Evolutionary conservation across 2,329 filamentous ascomycete species (phyloP).

Genomic region (Botryotinia calthae): DNA sequence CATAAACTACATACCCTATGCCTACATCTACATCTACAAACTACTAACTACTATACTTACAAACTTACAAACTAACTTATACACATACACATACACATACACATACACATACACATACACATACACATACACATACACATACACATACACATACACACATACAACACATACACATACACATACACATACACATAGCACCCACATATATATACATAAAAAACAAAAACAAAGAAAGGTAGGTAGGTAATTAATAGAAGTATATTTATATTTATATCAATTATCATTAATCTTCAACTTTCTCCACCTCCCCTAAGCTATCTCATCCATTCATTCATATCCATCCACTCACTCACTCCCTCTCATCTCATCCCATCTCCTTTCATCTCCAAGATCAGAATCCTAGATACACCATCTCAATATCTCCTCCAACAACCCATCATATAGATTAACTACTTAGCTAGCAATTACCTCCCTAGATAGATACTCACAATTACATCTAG

Average conservation of each 20-base stretch:
- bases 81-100: fast-evolving
- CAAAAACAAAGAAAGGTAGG: no score
- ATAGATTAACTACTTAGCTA: neutral
- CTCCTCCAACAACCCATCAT: neutral
- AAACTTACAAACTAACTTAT: no score
- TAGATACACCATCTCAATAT: neutral
- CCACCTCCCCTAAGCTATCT: neutral
- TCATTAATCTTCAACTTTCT: no score
- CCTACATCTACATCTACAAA: no score
- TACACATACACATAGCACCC: neutral
- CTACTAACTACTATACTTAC: no score
- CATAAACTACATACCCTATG: no score
- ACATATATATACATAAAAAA: neutral
- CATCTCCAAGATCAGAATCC: neutral
- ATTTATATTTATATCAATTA: no score
- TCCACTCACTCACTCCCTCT: neutral
- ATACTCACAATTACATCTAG: neutral
- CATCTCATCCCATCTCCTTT: neutral
- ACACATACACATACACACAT: neutral
- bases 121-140: neutral
- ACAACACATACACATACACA: neutral
- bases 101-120: neutral
- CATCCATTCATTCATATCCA: neutral
- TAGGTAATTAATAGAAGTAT: no score
- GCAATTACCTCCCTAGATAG: neutral